Evolutionary conservation across 1,284 basidiomycete species (phyloP).

Genomic region (Laetiporus sulphureus): DNA sequence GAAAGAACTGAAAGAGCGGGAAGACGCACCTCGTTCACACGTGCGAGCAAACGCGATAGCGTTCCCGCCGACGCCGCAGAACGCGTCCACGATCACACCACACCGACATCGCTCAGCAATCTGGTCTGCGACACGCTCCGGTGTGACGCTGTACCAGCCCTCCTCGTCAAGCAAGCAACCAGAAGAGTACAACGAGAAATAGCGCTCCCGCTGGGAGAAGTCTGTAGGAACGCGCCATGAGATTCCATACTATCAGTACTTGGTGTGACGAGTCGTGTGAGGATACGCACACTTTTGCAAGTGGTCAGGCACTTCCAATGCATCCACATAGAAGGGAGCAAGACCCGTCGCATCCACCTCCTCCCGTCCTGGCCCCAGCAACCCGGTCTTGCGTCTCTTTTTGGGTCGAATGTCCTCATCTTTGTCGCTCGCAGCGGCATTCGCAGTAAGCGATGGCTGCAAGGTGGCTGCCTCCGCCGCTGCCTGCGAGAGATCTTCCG

Average conservation of each 20-base stretch:
- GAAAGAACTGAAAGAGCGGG: slow-evolving; percentile 6
- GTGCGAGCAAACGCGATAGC: slow-evolving; percentile 95
- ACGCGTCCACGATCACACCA: slow-evolving; percentile 84
- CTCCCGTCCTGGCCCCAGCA: slow-evolving; percentile 26
- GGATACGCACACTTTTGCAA: slow-evolving; percentile 72
- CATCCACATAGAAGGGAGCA: slow-evolving; percentile 60
- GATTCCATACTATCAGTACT: slow-evolving; percentile 4
- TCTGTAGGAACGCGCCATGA: slow-evolving; percentile 41
- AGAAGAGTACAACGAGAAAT: slow-evolving; percentile 75
- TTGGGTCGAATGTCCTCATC: slow-evolving; percentile 11
- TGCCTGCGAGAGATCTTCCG: neutral
- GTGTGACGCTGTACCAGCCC: slow-evolving; percentile 97
- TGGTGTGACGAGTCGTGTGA: slow-evolving; percentile 1
- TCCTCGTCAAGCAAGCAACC: slow-evolving; percentile 80
- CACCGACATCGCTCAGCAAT: slow-evolving; percentile 90
- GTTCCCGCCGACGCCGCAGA: slow-evolving; percentile 97
- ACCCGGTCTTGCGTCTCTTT: slow-evolving; percentile 29
- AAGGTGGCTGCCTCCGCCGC: neutral
- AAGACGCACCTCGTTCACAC: slow-evolving; percentile 73
- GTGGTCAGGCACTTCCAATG: slow-evolving; percentile 64
- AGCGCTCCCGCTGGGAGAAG: slow-evolving; percentile 76
- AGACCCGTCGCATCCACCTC: slow-evolving; percentile 65
- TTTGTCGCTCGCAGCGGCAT: neutral
- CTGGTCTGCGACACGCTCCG: slow-evolving; percentile 85
- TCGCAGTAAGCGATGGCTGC: neutral